phyloP scores from a whole-genome alignment of 2,329 filamentous ascomycete species.

The Aspergillus aculeatus region DNA sequence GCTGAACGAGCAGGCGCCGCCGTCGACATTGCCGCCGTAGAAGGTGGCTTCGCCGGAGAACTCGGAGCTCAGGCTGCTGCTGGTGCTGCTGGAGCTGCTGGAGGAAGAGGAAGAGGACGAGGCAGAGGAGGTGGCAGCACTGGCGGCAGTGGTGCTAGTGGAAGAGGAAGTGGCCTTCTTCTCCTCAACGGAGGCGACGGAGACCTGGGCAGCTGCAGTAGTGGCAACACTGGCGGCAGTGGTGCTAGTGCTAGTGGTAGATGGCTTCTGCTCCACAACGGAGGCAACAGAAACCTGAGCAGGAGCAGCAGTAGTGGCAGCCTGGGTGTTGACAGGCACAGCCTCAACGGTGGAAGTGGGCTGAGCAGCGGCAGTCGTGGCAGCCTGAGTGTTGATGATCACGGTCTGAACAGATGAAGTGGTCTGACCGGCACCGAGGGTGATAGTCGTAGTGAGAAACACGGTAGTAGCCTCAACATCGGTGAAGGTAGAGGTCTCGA shows the following conservation, averaged over 20 bases:
- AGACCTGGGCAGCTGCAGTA: slow-evolving; percentile 5
- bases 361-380: neutral
- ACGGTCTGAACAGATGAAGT: neutral
- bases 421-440: slow-evolving; percentile 1
- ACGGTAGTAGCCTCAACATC: slow-evolving; percentile 2
- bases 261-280: neutral
- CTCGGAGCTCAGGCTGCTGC: slow-evolving; percentile 11
- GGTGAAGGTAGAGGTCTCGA: neutral
- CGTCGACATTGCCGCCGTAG: slow-evolving; percentile 57
- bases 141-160: slow-evolving; percentile 11
- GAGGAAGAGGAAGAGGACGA: slow-evolving; percentile 6
- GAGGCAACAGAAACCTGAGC: slow-evolving; percentile 1
- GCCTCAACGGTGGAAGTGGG: slow-evolving; percentile 1
- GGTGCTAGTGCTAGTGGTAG: slow-evolving; percentile 9
- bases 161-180: neutral
- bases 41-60: slow-evolving; percentile 50
- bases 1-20: slow-evolving; percentile 64
- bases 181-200: neutral
- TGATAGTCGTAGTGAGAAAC: neutral
- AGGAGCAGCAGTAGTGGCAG: slow-evolving; percentile 2
- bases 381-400: neutral
- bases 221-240: slow-evolving; percentile 8
- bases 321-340: neutral
- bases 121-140: slow-evolving; percentile 1
- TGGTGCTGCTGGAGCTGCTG: slow-evolving; percentile 13